Conservation (phyloP, 1,284 basidiomycete species). For the Microbotryum intermedium region DNA sequence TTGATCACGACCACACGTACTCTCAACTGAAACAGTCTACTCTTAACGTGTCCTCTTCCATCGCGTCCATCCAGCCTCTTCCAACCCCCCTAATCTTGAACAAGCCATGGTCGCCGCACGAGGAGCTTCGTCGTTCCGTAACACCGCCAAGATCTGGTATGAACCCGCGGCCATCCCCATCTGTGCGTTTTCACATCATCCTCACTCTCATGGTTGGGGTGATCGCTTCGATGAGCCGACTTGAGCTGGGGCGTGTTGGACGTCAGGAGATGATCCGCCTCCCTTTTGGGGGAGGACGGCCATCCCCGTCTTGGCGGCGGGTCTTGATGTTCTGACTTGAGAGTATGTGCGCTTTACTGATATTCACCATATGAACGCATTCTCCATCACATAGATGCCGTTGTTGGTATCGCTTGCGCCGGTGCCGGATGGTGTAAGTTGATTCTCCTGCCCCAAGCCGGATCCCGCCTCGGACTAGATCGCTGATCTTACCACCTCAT, state of each 20-base stretch:
- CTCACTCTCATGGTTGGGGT: neutral
- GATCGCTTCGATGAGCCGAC: too few species aligned
- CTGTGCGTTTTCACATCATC: neutral
- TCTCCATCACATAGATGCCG: neutral
- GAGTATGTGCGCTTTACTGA: neutral
- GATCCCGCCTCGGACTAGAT: neutral
- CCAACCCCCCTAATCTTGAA: neutral
- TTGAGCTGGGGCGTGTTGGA: too few species aligned
- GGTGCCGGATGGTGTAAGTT: slow-evolving; percentile 8
- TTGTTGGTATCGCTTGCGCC: neutral
- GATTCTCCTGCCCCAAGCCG: neutral
- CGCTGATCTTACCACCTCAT: neutral
- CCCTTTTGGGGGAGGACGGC: too few species aligned
- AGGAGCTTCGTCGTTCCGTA: too few species aligned
- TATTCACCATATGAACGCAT: neutral
- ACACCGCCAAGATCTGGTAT: slow-evolving; percentile 3
- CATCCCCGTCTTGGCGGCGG: too few species aligned
- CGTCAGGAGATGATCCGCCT: too few species aligned
- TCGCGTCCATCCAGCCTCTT: neutral
- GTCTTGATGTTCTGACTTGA: too few species aligned
- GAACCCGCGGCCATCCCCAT: slow-evolving; percentile 7
- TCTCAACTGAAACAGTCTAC: too few species aligned
- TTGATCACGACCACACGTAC: too few species aligned
- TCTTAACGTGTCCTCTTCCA: neutral
- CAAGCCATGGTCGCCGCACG: too few species aligned